Evolutionary conservation across 73 alveolate species (phyloP).

Genomic region (Symbiodinium natans): DNA sequence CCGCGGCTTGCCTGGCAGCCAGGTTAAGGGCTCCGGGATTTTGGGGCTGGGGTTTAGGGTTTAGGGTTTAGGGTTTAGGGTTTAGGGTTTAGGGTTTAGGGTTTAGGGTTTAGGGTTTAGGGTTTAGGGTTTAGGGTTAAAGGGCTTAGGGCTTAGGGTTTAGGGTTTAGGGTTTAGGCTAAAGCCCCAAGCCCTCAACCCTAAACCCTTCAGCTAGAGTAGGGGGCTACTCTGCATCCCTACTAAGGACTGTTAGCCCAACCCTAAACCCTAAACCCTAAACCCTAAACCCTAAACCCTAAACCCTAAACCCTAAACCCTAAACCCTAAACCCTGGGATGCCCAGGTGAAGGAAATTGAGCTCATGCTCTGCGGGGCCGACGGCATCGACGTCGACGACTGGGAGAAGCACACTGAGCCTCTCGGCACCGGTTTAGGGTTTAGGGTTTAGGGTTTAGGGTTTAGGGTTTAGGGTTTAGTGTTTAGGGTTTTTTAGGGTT

Average conservation of each 20-base stretch:
- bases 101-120: not conserved
- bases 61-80: not conserved
- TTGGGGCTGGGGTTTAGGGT: not conserved
- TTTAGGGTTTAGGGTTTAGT: not conserved
- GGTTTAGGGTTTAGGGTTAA: not conserved
- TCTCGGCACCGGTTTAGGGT: not conserved
- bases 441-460: not conserved
- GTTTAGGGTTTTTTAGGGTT: not conserved
- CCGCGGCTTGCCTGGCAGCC: not conserved
- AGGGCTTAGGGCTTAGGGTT: too few relatives aligned
- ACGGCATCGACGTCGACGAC: conserved; percentile 83
- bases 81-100: too few relatives aligned
- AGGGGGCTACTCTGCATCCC: too few relatives aligned
- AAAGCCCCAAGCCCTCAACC: too few relatives aligned
- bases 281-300: not conserved
- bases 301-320: not conserved
- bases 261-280: not conserved
- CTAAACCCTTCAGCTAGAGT: too few relatives aligned
- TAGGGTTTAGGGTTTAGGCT: not conserved
- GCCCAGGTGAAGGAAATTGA: conserved; percentile 47
- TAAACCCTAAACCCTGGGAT: not conserved
- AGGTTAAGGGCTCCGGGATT: not conserved
- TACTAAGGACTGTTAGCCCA: not conserved
- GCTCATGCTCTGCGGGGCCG: conserved; percentile 91
- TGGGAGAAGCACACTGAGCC: conserved; percentile 85